Percentiles rank a stretch among this genome's conserved stretches.
Conservation (phyloP, 495 filamentous ascomycete species). For the Amorphotheca resinae region DNA sequence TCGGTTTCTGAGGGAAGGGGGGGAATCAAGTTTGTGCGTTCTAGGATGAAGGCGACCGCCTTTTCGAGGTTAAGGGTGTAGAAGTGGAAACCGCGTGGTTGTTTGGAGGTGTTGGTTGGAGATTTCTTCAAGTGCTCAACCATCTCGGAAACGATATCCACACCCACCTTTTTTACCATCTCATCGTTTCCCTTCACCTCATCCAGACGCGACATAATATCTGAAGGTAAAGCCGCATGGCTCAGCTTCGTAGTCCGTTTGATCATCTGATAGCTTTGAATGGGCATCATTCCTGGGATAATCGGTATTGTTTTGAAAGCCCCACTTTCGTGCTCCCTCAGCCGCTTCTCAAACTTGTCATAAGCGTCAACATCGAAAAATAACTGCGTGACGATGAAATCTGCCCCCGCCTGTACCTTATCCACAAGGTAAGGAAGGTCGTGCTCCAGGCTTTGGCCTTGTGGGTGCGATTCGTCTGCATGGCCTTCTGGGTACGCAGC, state of each 20-base stretch:
- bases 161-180: conserved; percentile 65
- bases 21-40: conserved; percentile 73
- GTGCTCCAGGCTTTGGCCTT: conserved; percentile 61
- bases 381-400: conserved; percentile 98
- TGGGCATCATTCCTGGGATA: conserved; percentile 91
- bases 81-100: conserved; percentile 72
- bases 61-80: conserved; percentile 97
- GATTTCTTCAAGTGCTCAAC: conserved; percentile 56
- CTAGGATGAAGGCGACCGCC: conserved; percentile 83
- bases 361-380: conserved; percentile 87
- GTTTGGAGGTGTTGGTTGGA: conserved; percentile 34
- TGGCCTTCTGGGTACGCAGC: conserved; percentile 94
- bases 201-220: conserved; percentile 59
- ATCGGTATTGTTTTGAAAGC: conserved; percentile 82
- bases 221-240: conserved; percentile 65
- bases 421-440: conserved; percentile 87
- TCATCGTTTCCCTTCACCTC: conserved; percentile 81
- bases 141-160: conserved; percentile 60
- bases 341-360: conserved; percentile 57
- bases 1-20: conserved; percentile 26
- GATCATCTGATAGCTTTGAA: conserved; percentile 93
- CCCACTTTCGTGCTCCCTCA: conserved; percentile 74
- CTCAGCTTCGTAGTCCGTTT: conserved; percentile 91
- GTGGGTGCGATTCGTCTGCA: conserved; percentile 72
- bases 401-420: conserved; percentile 82